Conservation (phyloP, 441 rosid genomes). For the Eutrema salsugineum region DNA sequence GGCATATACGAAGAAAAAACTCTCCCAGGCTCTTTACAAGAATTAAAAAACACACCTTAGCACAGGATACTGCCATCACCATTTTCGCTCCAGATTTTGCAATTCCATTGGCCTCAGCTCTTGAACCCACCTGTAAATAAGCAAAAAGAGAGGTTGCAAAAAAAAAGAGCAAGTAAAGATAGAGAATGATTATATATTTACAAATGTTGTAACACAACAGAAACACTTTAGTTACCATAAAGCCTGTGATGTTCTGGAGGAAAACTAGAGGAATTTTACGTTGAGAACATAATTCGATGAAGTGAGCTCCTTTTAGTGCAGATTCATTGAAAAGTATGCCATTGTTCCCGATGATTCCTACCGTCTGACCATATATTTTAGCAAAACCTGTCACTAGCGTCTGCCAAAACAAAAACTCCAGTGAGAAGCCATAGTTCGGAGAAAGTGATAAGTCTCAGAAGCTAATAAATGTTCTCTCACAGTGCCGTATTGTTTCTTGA, state of each 20-base stretch:
- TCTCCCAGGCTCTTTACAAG: neutral
- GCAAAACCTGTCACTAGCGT: conserved; percentile 95
- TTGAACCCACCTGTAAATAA: conserved; percentile 69
- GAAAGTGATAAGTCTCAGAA: neutral
- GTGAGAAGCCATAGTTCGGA: neutral
- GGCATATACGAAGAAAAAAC: neutral
- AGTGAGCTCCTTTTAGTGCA: conserved; percentile 95
- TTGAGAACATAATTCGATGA: conserved; percentile 84
- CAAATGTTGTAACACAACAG: neutral
- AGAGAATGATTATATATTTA: neutral
- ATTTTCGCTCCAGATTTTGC: conserved; percentile 98
- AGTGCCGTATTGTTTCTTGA: conserved; percentile 95
- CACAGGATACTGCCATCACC: conserved; percentile 99
- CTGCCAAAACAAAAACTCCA: conserved; percentile 35
- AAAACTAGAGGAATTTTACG: conserved; percentile 89
- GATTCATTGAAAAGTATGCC: conserved; percentile 94
- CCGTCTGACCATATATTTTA: conserved; percentile 77
- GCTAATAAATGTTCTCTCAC: conserved; percentile 41
- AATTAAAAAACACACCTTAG: conserved; percentile 55
- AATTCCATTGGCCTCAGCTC: conserved; percentile 72
- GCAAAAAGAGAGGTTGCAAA: neutral
- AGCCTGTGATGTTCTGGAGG: conserved; percentile 96
- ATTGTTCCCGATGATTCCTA: conserved; percentile 91
- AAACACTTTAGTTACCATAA: conserved; percentile 60
- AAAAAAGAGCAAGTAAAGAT: neutral